Base-by-base conservation (phyloP, 495 filamentous ascomycete species). In the Daldinia childiae region DNA sequence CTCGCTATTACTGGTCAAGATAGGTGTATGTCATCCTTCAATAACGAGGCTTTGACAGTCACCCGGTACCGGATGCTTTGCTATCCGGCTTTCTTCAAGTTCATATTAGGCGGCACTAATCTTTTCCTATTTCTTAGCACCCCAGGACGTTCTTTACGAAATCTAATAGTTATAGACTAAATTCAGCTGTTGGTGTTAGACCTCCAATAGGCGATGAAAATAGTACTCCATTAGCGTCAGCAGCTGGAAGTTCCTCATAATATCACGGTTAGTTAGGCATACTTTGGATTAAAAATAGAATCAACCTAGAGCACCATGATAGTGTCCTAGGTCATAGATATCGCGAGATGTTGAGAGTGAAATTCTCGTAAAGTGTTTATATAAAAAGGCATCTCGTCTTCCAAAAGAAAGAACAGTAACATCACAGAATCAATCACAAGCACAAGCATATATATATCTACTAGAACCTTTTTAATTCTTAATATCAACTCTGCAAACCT, bases 251-350 rank as follows among this genome's bases (percentile, higher is more conserved):
- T 36, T 19, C 26, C 54, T 54, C 50, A 3, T 54, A 54, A 30
- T 26, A 6, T 15, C 43, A 27, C 55, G 24, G 32, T 12, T 15
- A 55, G 36, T 26, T 59, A 12, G 32, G 11, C 27, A 54, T 17
- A 45, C 24, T 24, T 17, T 19, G 1, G 34, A 36, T 24, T 32
- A 69, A 69, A 69, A 69, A 69, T 69, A 69, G 61, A 29, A 58
- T 50, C 32, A 6, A 64, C 27, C n/a, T 56, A 34, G 55, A 55
- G 30, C 27, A 26, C 4, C 29, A 51, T 30, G 14, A 1, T n/a
- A 27, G 0, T 24, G 2, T 29, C 17, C 9, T 36, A 43, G 43
- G 54, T 59, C 51, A 39, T 51, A 9, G 27, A 60, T 61, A 24
- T 61, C 21, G 26, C 43, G 55, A 60, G 15, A 17, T 17, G 12